A percentile compares a stretch with the other conserved stretches of the same genome.
These are phyloP conservation scores for Colletotrichum ledebouriae DNA, from an alignment of 2,329 filamentous ascomycete species.

Conservation along the genomic window DNA sequence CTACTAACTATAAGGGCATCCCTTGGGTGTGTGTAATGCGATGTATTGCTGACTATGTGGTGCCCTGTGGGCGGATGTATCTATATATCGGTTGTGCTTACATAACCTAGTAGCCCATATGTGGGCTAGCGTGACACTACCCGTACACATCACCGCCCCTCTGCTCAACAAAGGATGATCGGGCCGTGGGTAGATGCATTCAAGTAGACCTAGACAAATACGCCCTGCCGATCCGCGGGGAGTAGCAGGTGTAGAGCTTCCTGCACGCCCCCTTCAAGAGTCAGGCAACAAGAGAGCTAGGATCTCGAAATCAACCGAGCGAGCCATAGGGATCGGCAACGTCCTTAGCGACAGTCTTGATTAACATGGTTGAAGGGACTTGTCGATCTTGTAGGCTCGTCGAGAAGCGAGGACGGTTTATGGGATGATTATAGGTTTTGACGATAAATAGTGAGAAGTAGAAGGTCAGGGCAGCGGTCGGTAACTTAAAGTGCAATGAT, in stretches of 20 bases:
- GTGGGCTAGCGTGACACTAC: too few relatives aligned
- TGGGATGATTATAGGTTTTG: not conserved
- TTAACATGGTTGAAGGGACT: not conserved
- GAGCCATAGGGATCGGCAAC: too few relatives aligned
- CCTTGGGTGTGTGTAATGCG: too few relatives aligned
- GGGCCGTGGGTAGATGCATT: not conserved
- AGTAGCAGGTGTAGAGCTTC: not conserved
- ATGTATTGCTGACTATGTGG: too few relatives aligned
- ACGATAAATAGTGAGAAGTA: not conserved
- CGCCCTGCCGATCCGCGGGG: not conserved
- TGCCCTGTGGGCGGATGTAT: too few relatives aligned
- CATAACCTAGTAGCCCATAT: too few relatives aligned
- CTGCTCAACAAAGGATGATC: not conserved
- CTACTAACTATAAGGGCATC: too few relatives aligned
- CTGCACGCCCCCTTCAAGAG: not conserved
- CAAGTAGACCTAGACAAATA: not conserved
- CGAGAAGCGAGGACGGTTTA: not conserved
- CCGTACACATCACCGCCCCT: not conserved
- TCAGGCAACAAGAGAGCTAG: not conserved
- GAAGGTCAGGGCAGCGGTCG: not conserved
- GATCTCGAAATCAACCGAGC: too few relatives aligned
- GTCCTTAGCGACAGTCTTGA: not conserved
- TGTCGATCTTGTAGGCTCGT: not conserved
- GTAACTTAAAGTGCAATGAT: not conserved
- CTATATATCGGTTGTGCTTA: too few relatives aligned